Evolutionary conservation across 1,284 basidiomycete genomes (phyloP).

Genomic region (Sphaerobolus stellatus): DNA sequence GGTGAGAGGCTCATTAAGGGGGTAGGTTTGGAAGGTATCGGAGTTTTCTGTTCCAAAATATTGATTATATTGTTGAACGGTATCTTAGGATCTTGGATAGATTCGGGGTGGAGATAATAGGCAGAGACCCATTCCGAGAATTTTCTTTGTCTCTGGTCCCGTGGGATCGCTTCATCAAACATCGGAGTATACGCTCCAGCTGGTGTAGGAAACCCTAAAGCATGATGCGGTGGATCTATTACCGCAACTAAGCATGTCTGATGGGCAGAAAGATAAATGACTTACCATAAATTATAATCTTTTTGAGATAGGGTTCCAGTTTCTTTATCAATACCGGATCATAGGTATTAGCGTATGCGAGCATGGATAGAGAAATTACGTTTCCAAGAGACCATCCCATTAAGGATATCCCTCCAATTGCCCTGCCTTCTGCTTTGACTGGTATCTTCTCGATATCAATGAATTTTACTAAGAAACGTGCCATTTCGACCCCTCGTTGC

Average conservation of each 20-base stretch:
- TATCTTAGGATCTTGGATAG: not conserved
- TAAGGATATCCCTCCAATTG: not conserved
- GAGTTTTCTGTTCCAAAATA: conserved; percentile 2
- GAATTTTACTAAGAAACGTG: not conserved
- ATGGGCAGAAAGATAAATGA: not conserved
- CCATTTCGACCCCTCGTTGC: not conserved
- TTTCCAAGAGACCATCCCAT: conserved; percentile 3
- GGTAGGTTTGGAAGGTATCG: not conserved
- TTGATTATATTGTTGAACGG: not conserved
- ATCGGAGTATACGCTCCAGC: conserved; percentile 2
- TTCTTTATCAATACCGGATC: not conserved
- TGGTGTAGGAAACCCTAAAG: conserved; percentile 4
- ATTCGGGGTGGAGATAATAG: conserved; percentile 6
- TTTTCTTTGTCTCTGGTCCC: not conserved
- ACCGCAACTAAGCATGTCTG: not conserved
- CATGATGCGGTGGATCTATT: conserved; percentile 6
- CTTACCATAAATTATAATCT: conserved; percentile 26
- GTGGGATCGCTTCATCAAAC: conserved; percentile 3
- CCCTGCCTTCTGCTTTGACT: not conserved
- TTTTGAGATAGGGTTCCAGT: conserved; percentile 22
- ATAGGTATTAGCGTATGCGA: not conserved
- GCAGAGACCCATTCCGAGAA: conserved; percentile 3
- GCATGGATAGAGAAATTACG: not conserved
- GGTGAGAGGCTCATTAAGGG: not conserved
- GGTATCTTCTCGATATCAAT: conserved; percentile 1